Evolutionary conservation across 2,329 filamentous ascomycete species (phyloP).

Genomic region (Lachnellula suecica): DNA sequence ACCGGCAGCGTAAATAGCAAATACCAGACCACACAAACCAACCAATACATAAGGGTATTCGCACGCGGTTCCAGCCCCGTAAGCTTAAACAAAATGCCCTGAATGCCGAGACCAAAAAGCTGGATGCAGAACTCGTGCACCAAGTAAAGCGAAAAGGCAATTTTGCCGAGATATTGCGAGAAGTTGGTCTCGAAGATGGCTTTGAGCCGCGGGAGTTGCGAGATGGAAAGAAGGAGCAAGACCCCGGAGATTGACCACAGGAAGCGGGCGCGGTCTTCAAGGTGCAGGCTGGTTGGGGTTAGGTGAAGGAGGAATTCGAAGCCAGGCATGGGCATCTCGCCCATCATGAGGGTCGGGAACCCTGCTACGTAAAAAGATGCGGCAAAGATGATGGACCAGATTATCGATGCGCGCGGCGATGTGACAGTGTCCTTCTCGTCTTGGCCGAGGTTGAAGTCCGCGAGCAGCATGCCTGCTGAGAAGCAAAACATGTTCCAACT

Average conservation of each 20-base stretch:
- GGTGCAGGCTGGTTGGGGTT: slow-evolving; percentile 16
- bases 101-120: slow-evolving; percentile 27
- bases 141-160: slow-evolving; percentile 54
- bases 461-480: slow-evolving; percentile 21
- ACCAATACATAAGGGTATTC: slow-evolving; percentile 15
- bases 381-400: slow-evolving; percentile 14
- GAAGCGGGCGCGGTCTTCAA: slow-evolving; percentile 23
- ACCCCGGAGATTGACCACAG: slow-evolving; percentile 26
- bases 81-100: slow-evolving; percentile 10
- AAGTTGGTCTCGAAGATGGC: slow-evolving; percentile 45
- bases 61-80: slow-evolving; percentile 6
- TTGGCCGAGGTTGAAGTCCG: slow-evolving; percentile 23
- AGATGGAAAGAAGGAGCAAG: slow-evolving; percentile 20
- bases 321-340: slow-evolving; percentile 21
- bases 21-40: slow-evolving; percentile 19
- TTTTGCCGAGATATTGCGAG: slow-evolving; percentile 54
- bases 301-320: slow-evolving; percentile 18
- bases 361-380: slow-evolving; percentile 24
- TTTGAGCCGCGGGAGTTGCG: slow-evolving; percentile 37
- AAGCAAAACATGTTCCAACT: slow-evolving; percentile 29
- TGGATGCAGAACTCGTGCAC: slow-evolving; percentile 40
- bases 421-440: slow-evolving; percentile 7
- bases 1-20: slow-evolving; percentile 35
- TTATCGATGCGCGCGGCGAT: background rate
- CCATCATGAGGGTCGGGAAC: slow-evolving; percentile 18